Conservation (phyloP, 805 yeast species). For the Zygosaccharomyces siamensis region DNA sequence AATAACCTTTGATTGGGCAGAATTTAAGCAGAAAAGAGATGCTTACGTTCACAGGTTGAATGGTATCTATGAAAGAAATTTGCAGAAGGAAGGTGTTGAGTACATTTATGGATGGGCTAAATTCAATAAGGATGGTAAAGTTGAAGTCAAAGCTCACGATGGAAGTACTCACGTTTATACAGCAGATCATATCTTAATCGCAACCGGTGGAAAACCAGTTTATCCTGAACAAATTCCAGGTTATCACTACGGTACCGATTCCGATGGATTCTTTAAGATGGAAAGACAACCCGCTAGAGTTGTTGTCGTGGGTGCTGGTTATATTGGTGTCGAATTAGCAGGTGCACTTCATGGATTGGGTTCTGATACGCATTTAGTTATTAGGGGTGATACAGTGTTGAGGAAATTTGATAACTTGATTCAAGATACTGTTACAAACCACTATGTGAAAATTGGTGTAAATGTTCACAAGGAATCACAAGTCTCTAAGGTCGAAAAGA, state of each 20-base stretch:
- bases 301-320: constrained; percentile 96
- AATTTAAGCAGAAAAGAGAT: constrained; percentile 82
- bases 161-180: constrained; percentile 56
- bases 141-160: constrained; percentile 71
- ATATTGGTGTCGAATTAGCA: constrained; percentile 92
- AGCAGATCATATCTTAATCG: constrained; percentile 80
- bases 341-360: constrained; percentile 92
- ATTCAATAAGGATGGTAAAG: constrained; percentile 63
- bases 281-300: constrained; percentile 83
- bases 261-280: constrained; percentile 87
- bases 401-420: constrained; percentile 82
- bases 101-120: constrained; percentile 81
- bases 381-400: constrained; percentile 87
- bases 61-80: constrained; percentile 87
- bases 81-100: constrained; percentile 85
- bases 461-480: constrained; percentile 66
- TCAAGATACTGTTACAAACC: constrained; percentile 72
- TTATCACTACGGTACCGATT: constrained; percentile 73
- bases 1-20: constrained; percentile 73
- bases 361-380: constrained; percentile 76
- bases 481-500: constrained; percentile 45
- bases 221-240: constrained; percentile 70
- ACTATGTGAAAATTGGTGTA: constrained; percentile 77
- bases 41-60: constrained; percentile 83
- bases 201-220: constrained; percentile 88